Base-by-base conservation (phyloP, 2,329 filamentous ascomycete genomes). In the Epichloe aotearoae region DNA sequence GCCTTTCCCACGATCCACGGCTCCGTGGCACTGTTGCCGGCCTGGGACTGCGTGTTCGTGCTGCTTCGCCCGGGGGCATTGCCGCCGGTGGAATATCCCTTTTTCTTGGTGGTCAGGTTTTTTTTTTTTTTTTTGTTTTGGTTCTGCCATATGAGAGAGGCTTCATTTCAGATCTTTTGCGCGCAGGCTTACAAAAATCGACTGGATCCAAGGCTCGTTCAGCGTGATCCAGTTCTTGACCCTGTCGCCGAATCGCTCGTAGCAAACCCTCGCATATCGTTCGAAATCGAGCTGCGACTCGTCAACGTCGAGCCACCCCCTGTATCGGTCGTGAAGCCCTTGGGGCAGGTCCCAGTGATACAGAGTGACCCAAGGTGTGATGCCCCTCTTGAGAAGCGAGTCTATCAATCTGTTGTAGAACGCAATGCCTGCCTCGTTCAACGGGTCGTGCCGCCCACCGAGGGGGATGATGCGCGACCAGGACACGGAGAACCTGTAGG, bases 391-490 rank as follows among this genome's bases (percentile, higher is more conserved):
- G 17, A 74, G 59, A 14, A 84, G 69, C 48, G 77, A 74, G 54
- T 84, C 76, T 23, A 83, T 75, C 36, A 84, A 70, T 39, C 74
- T 70, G 57, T 75, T 67, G 62, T 84, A 84, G 60, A 79, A 77
- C 30, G 73, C 67, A 11, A 84, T 59, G 1, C 80, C 81, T 46
- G 75, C 72, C 57, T 81, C 71, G 60, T 83, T 84, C 58, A 84
- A 58, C 1, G 79, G 74, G 56, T 84, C 80, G 44, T 80, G 68
- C 39, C 80, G 72, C 11, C 80, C 80, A 11, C 81, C 80, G 0
- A 82, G 69, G 1, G 81, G 81, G 50, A 84, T 82, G 50, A 84
- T 74, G 41, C 81, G 77, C 5, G 80, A 77, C 81, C 81, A 51
- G 7, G 79, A 79, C 37, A 84, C 66, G 4, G 80, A 83, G 61